Conservation (phyloP, 208 protist genomes). For the Crithidia acanthocephali region DNA sequence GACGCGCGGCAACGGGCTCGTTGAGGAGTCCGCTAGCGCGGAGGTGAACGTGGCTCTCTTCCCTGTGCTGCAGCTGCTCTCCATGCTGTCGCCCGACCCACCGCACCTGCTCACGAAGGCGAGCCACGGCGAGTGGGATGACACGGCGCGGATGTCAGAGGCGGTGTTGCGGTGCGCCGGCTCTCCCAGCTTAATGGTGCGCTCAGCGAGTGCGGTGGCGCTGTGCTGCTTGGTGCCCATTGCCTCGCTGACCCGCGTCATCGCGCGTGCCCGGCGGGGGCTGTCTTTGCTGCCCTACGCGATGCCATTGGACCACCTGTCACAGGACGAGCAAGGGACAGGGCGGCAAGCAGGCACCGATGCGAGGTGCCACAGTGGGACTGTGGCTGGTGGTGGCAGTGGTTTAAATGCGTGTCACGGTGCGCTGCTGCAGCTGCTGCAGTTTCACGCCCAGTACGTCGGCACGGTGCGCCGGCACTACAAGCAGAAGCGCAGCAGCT, state of each 20-base stretch:
- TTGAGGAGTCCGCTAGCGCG: slow-evolving; percentile 8
- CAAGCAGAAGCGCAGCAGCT: slow-evolving; percentile 47
- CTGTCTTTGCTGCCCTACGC: slow-evolving; percentile 15
- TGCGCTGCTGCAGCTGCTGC: slow-evolving; percentile 73
- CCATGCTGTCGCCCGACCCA: slow-evolving; percentile 87
- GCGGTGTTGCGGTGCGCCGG: slow-evolving; percentile 59
- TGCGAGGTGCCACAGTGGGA: no score
- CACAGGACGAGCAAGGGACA: background rate
- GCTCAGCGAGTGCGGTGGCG: slow-evolving; percentile 74
- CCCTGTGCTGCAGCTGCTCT: slow-evolving; percentile 91
- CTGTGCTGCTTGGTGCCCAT: slow-evolving; percentile 77
- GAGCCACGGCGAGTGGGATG: slow-evolving; percentile 30
- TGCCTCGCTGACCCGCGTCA: slow-evolving; percentile 9
- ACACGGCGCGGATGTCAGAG: slow-evolving; percentile 48
- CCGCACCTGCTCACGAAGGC: slow-evolving; percentile 34
- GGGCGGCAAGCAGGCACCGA: background rate
- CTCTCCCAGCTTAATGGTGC: slow-evolving; percentile 80
- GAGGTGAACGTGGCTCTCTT: slow-evolving; percentile 70
- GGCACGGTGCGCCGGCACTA: slow-evolving; percentile 57
- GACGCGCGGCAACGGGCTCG: slow-evolving; percentile 18
- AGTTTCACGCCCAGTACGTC: slow-evolving; percentile 81
- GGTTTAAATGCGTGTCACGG: slow-evolving; percentile 76
- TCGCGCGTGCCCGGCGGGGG: slow-evolving; percentile 21
- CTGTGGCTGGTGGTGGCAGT: background rate
- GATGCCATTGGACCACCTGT: background rate